These are phyloP conservation scores for Phaeomoniella chlamydospora DNA, from an alignment of 2,329 filamentous ascomycete genomes.

Conservation along the genomic window DNA sequence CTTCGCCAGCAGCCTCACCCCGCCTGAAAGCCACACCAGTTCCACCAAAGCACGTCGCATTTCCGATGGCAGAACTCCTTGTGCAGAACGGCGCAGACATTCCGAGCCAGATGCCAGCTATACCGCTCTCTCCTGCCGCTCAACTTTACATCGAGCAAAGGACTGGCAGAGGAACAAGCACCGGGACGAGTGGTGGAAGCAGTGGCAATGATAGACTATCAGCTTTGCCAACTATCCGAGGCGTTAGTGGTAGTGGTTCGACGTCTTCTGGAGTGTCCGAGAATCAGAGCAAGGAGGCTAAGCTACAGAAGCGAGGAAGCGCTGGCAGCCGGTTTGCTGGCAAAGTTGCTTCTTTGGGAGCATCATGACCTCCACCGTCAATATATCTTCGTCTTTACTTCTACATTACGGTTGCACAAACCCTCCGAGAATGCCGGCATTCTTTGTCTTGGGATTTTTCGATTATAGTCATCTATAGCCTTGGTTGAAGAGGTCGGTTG, in stretches of 20 bases:
- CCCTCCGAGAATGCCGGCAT: background rate
- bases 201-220: conserved; percentile 41
- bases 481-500: too few species aligned
- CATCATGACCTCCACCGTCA: too few species aligned
- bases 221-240: conserved; percentile 41
- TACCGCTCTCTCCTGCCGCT: conserved; percentile 69
- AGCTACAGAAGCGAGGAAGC: conserved; percentile 65
- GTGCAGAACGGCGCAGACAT: conserved; percentile 90
- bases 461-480: too few species aligned
- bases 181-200: conserved; percentile 13
- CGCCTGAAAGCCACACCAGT: conserved; percentile 15
- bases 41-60: conserved; percentile 31
- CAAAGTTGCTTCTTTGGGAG: conserved; percentile 28
- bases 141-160: conserved; percentile 76
- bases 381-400: conserved; percentile 1
- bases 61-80: conserved; percentile 80
- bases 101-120: conserved; percentile 58
- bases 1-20: conserved; percentile 18
- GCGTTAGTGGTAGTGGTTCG: conserved; percentile 14
- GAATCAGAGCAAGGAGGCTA: conserved; percentile 45
- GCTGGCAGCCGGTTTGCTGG: conserved; percentile 54
- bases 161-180: conserved; percentile 29
- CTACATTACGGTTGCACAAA: background rate
- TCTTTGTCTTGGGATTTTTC: too few species aligned
- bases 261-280: conserved; percentile 17